phyloP scores from a whole-genome alignment of 1,284 basidiomycete species.

The Anthracocystis setariae region DNA sequence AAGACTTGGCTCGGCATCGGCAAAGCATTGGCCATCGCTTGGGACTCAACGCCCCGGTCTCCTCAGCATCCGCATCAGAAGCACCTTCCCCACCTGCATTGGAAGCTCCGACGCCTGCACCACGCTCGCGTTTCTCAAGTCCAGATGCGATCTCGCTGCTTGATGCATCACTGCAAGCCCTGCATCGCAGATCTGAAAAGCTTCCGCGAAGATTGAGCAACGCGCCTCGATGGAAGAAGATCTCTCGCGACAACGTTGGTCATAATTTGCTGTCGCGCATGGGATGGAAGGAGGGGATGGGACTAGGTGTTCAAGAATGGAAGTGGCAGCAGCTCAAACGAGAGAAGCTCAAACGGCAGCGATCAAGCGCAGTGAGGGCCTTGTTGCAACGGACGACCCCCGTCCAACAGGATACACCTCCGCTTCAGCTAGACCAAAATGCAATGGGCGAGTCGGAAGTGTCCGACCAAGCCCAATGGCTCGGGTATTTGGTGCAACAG shows the following conservation, averaged over 20 bases:
- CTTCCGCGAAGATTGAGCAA: constrained; percentile 19
- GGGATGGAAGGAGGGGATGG: constrained; percentile 51
- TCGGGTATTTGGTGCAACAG: constrained; percentile 10
- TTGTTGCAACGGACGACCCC: constrained; percentile 6
- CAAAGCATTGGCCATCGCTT: constrained; percentile 42
- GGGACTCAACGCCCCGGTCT: constrained; percentile 31
- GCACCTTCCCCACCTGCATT: constrained; percentile 22
- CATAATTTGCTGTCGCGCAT: constrained; percentile 38
- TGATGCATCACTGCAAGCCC: constrained; percentile 5
- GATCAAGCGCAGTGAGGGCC: constrained; percentile 16
- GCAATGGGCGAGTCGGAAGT: too few species aligned
- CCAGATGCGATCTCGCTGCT: constrained; percentile 1
- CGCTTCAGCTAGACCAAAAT: neutral
- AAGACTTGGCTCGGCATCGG: constrained; percentile 29
- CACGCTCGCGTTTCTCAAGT: constrained; percentile 8
- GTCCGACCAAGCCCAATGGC: constrained; percentile 7
- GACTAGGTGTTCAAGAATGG: constrained; percentile 39
- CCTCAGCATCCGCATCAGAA: constrained; percentile 35
- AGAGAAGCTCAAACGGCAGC: constrained; percentile 16
- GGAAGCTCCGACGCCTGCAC: constrained; percentile 15
- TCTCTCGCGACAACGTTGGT: constrained; percentile 35
- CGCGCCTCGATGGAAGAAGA: constrained; percentile 33
- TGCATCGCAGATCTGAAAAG: constrained; percentile 6
- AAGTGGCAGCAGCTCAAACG: constrained; percentile 31
- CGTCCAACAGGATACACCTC: neutral